Percentiles rank a stretch among this genome's conserved stretches.
Conservation (phyloP, 148 eudicot species). For the Spergularia bocconei region DNA sequence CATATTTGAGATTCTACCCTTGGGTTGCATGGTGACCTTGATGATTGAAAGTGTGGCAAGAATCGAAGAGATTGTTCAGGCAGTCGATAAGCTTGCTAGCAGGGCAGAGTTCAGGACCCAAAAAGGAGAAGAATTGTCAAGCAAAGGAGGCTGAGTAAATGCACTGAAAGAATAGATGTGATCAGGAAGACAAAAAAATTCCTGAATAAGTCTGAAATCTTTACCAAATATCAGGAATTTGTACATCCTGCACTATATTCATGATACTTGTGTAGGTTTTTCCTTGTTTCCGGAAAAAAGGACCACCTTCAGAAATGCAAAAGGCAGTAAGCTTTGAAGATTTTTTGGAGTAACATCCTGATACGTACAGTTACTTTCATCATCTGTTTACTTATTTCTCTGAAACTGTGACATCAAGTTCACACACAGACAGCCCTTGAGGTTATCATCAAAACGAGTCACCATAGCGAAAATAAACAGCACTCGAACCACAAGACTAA, state of each 20-base stretch:
- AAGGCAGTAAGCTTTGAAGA: not conserved
- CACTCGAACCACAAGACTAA: too few relatives aligned
- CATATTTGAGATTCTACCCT: slow-evolving; percentile 56
- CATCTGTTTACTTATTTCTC: too few relatives aligned
- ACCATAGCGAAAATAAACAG: too few relatives aligned
- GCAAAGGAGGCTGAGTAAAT: slow-evolving; percentile 23
- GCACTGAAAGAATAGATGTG: slow-evolving; percentile 21
- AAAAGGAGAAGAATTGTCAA: slow-evolving; percentile 31
- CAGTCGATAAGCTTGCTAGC: slow-evolving; percentile 49
- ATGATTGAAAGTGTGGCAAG: slow-evolving; percentile 61
- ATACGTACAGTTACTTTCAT: too few relatives aligned
- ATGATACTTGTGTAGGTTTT: too few relatives aligned
- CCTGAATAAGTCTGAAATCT: slow-evolving; percentile 32
- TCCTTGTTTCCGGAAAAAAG: not conserved
- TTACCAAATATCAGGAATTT: not conserved
- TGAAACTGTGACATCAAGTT: not conserved
- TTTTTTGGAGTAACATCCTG: too few relatives aligned
- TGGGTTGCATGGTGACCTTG: slow-evolving; percentile 57
- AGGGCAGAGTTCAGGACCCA: slow-evolving; percentile 48
- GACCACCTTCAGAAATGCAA: slow-evolving; percentile 7
- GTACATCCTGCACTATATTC: too few relatives aligned
- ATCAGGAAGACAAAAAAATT: slow-evolving; percentile 29
- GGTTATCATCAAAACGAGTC: too few relatives aligned
- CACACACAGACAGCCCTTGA: too few relatives aligned
- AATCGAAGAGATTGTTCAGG: slow-evolving; percentile 50